Evolutionary conservation across 2,329 filamentous ascomycete species (phyloP).

Genomic region (Neopestalotiopsis rosae): DNA sequence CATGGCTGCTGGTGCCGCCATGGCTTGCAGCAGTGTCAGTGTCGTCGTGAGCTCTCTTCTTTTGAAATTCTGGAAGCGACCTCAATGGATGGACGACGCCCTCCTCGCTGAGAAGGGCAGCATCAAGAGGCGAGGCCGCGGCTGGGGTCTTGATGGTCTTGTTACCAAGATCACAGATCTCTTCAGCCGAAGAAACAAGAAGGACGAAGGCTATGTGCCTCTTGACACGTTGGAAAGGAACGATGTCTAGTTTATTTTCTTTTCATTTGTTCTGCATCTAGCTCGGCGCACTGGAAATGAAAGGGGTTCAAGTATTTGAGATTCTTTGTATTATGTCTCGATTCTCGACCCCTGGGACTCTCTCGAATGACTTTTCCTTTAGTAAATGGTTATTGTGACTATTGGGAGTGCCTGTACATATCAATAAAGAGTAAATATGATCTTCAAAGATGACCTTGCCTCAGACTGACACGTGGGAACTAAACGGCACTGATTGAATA

Average conservation of each 20-base stretch:
- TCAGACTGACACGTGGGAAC: not conserved
- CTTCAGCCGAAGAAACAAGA: constrained; percentile 37
- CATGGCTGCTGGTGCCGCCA: constrained; percentile 92
- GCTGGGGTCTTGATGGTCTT: constrained; percentile 46
- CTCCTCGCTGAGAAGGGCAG: constrained; percentile 63
- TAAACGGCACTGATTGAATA: no score
- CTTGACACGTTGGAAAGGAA: constrained; percentile 55
- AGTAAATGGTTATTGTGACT: not conserved
- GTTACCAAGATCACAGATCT: constrained; percentile 49
- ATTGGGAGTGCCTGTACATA: not conserved
- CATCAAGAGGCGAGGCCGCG: constrained; percentile 46
- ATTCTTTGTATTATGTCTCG: not conserved
- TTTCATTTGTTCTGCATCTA: constrained; percentile 20
- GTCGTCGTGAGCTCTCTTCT: constrained; percentile 86
- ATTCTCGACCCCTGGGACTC: not conserved
- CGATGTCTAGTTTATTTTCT: constrained; percentile 24
- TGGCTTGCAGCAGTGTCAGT: constrained; percentile 89
- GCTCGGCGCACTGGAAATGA: not conserved
- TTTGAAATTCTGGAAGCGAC: constrained; percentile 85
- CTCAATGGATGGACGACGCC: constrained; percentile 83
- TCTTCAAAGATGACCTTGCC: not conserved
- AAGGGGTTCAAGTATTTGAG: not conserved
- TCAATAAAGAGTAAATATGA: constrained; percentile 1
- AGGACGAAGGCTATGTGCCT: constrained; percentile 65
- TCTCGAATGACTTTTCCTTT: not conserved